A percentile compares a stretch with the other conserved stretches of the same genome.
Conservation (phyloP, 2,329 filamentous ascomycete species). For the Ceratocystis ficicola region DNA sequence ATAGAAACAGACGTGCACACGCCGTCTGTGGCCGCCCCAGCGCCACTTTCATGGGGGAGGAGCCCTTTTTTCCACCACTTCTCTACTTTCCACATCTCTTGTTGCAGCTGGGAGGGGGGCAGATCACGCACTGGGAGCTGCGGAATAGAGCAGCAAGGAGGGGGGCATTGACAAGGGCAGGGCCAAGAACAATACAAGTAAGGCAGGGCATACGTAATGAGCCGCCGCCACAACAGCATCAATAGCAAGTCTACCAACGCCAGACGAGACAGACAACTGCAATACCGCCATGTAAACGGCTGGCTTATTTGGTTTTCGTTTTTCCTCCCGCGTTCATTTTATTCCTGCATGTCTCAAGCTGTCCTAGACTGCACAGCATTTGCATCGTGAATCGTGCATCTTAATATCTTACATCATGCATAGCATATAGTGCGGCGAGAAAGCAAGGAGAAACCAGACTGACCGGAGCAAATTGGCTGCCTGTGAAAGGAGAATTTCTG, state of each 20-base stretch:
- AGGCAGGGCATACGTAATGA: not conserved
- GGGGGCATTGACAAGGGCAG: no score
- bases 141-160: not conserved
- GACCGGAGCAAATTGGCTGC: no score
- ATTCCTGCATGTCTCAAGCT: conserved; percentile 1
- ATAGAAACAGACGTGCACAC: no score
- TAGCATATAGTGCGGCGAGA: not conserved
- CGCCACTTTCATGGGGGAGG: no score
- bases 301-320: not conserved
- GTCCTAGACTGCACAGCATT: not conserved
- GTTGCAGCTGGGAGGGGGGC: no score
- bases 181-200: no score
- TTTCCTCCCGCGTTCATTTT: not conserved
- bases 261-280: no score
- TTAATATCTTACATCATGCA: not conserved
- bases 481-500: no score
- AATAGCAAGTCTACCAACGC: not conserved
- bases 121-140: not conserved
- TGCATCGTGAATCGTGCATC: not conserved
- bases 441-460: not conserved
- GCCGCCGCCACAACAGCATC: not conserved
- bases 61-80: no score
- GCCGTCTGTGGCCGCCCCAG: no score
- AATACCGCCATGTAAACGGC: no score
- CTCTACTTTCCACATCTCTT: no score